Evolutionary conservation across 371 early-diverging fungal genomes (phyloP), one percentile per base, ranked within the genome.

Genomic region (Chytridiales sp.): DNA sequence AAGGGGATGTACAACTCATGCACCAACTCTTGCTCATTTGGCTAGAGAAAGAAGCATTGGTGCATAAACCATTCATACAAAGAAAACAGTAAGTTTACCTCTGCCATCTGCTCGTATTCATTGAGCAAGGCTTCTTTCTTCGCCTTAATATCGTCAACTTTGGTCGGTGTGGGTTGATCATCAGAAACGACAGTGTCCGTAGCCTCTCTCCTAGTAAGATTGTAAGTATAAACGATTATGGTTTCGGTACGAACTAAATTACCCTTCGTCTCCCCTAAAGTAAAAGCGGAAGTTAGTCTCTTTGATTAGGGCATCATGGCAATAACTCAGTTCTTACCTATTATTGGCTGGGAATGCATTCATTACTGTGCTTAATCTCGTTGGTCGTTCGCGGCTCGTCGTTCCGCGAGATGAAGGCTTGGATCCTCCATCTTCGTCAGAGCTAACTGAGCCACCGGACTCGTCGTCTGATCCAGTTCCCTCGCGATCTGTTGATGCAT

Each of bases 1-100:
- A 58, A 74, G 17, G 71, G 74, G 15, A 63, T 24, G 59, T 77
- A 77, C 34, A 77, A 17, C 1, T 74, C 74, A 31, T 72, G 61
- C 2, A 72, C 64, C 36, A 58, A 32, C 8, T 52, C 59, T 19
- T 64, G 57, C 29, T 68, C 61, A n/a, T 56, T 35, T 9, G 47
- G 51, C 66, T 64, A 38, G 21, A 0, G 49, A 17, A 27, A 30
- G n/a, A 42, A 50, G 32, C 29, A 34, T 42, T 13, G 22, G 53
- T 34, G 3, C 24, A 36, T 24, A 57, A 26, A 13, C 1, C 46
- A 44, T 3, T 56, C 4, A 4, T 40, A 39, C 1, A 1, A 1
- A 1, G 38, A 2, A 34, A 44, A 3, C 13, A n/a, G n/a, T n/a
- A n/a, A 24, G 35, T 52, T 64, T 47, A 65, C 68, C 21, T 58